Evolutionary conservation across 2,329 filamentous ascomycete genomes (phyloP).

Genomic region (Microdochium trichocladiopsis): DNA sequence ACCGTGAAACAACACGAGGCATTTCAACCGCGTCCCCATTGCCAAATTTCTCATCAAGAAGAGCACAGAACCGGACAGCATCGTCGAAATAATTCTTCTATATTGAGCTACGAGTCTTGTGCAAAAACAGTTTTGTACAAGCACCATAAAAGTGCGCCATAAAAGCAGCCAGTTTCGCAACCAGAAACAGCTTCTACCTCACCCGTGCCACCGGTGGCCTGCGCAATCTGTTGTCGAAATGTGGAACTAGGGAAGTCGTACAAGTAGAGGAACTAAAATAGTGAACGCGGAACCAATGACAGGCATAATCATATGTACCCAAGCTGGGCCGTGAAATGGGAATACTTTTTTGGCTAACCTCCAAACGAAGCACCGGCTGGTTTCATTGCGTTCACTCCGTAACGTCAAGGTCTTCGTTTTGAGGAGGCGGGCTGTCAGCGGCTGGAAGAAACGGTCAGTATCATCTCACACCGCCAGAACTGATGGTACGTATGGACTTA

Average conservation of each 20-base stretch:
- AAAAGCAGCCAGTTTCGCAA: neutral
- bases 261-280: neutral
- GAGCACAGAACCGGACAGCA: too few relatives aligned
- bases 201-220: neutral
- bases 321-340: conserved; percentile 3
- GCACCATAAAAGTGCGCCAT: neutral
- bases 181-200: neutral
- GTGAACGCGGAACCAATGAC: conserved; percentile 3
- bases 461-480: conserved; percentile 13
- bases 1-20: too few relatives aligned
- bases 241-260: neutral
- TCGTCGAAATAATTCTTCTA: too few relatives aligned
- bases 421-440: conserved; percentile 72
- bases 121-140: neutral
- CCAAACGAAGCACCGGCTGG: neutral
- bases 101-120: neutral
- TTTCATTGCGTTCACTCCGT: conserved; percentile 55
- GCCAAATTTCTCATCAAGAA: too few relatives aligned
- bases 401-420: conserved; percentile 92
- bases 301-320: neutral
- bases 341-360: conserved; percentile 2
- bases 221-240: neutral
- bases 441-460: conserved; percentile 25
- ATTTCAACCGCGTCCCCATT: too few relatives aligned
- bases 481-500: conserved; percentile 29